A percentile compares a stretch with the other conserved stretches of the same genome.
These are phyloP conservation scores for Biscogniauxia marginata DNA, from an alignment of 2,329 filamentous ascomycete species.

Conservation along the genomic window DNA sequence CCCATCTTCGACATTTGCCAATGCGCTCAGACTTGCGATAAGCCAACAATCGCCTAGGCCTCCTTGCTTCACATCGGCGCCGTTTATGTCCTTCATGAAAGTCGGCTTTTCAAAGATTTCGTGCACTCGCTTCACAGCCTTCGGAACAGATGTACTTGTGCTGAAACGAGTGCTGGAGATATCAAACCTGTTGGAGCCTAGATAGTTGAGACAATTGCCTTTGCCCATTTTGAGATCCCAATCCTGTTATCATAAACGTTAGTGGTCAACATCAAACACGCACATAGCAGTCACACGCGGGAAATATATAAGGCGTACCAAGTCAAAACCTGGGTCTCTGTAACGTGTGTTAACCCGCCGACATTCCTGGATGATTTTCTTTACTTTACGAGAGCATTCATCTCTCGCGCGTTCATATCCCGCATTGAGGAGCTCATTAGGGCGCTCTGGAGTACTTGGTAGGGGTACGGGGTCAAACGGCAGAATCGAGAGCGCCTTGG, in stretches of 20 bases:
- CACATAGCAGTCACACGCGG: constrained; percentile 31
- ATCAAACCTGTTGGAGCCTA: constrained; percentile 52
- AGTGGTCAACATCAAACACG: constrained; percentile 31
- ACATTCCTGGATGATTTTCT: constrained; percentile 65
- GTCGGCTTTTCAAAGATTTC: constrained; percentile 74
- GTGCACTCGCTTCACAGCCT: constrained; percentile 71
- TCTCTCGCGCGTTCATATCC: constrained; percentile 64
- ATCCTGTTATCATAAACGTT: constrained; percentile 42
- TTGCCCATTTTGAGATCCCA: constrained; percentile 68
- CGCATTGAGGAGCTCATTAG: constrained; percentile 58
- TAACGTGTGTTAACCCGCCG: constrained; percentile 77
- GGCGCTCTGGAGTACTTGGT: constrained; percentile 48
- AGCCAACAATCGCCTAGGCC: constrained; percentile 81
- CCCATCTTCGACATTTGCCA: constrained; percentile 69
- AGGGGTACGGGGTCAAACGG: constrained; percentile 61
- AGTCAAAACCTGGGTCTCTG: constrained; percentile 61
- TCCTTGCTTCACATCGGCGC: constrained; percentile 76
- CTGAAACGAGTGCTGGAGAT: constrained; percentile 44
- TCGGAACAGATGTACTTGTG: constrained; percentile 56
- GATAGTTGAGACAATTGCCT: constrained; percentile 53
- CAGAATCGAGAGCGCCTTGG: constrained; percentile 63
- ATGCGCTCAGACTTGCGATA: constrained; percentile 72
- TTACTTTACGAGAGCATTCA: constrained; percentile 61
- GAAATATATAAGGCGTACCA: constrained; percentile 46
- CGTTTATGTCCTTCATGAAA: constrained; percentile 65